These are phyloP conservation scores for Crithidia expoeki DNA, from an alignment of 208 protist species.

Conservation along the genomic window DNA sequence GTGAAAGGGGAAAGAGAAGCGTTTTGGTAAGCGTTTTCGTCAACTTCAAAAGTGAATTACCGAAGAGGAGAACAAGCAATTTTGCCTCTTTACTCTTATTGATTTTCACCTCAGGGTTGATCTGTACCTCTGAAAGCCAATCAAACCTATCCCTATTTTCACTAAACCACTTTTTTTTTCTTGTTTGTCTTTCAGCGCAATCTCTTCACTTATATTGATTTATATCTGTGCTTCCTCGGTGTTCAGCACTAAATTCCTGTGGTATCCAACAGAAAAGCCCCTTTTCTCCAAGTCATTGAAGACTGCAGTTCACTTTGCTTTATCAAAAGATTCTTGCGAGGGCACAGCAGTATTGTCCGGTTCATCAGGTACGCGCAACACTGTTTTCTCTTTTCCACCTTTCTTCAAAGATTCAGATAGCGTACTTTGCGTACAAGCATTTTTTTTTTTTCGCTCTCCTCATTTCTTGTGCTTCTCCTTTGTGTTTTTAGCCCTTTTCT, in stretches of 20 bases:
- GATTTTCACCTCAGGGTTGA: not conserved
- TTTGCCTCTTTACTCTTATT: not conserved
- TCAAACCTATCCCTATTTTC: not conserved
- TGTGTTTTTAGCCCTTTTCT: not conserved
- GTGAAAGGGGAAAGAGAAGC: not conserved
- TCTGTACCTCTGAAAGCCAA: not conserved
- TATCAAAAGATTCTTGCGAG: not conserved
- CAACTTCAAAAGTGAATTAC: not conserved
- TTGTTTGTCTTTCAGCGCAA: not conserved
- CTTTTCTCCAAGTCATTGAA: no score
- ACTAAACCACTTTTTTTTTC: not conserved
- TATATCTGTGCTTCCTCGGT: conserved; percentile 7
- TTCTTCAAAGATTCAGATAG: not conserved
- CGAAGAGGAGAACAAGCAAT: not conserved
- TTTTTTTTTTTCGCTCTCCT: no score
- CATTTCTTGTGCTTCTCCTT: no score
- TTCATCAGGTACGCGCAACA: no score
- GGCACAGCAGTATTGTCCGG: no score
- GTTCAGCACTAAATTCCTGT: not conserved
- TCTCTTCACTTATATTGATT: conserved; percentile 8
- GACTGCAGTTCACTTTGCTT: no score
- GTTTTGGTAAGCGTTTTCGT: not conserved
- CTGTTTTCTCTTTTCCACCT: no score
- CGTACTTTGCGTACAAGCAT: not conserved
- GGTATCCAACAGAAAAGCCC: not conserved